Base-by-base conservation (phyloP, 2,329 filamentous ascomycete genomes). In the Stachybotrys echinatus region DNA sequence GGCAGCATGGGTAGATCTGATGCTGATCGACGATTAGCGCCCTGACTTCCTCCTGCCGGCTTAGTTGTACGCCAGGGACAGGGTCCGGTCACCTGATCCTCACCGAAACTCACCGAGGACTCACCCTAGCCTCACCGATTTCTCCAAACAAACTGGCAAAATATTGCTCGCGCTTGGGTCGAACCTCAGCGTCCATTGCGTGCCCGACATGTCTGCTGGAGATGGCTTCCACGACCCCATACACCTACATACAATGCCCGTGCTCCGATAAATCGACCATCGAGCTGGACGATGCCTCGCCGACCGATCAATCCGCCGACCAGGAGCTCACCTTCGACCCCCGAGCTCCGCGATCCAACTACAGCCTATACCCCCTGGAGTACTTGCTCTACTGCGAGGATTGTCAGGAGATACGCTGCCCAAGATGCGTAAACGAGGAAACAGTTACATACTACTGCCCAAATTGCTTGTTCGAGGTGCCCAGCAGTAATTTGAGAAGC, bases 341-440 rank as follows among this genome's bases (percentile, higher is more conserved):
- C 2, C 84, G 88, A 59, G 85, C 86, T 53, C 82, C 88, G 17
- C 85, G 92, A 37, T 88, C 94, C 51, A 94, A 91, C 67, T 97
- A 90, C 75, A 92, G 90, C 57, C 77, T 99, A 27, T 96, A 92
- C 64, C 92, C 94, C 1, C 84, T 96, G 42, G 92, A 97, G 63
- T 86, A 96, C 65, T 81, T 99, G 22, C 80, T 97, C 39, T 99
- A 95, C 74, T 99, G 94, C 74, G 92, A 96, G 65, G 94, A 97
- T 66, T 99, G 94, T 68, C 90, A 95, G 65, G 88, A 96, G 69
- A 95, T 97, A 54, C 88, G 94, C 58, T 99, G 94, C 65, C 89
- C 90, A 6, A 80, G 91, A 71, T 99, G 94, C 64, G 88, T 95
- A 48, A 82, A 86, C 45, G 94, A 99, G 65, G 94, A 99, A 71